Conservation (phyloP, 805 yeast genomes). For the Candida arabinofermentans region DNA sequence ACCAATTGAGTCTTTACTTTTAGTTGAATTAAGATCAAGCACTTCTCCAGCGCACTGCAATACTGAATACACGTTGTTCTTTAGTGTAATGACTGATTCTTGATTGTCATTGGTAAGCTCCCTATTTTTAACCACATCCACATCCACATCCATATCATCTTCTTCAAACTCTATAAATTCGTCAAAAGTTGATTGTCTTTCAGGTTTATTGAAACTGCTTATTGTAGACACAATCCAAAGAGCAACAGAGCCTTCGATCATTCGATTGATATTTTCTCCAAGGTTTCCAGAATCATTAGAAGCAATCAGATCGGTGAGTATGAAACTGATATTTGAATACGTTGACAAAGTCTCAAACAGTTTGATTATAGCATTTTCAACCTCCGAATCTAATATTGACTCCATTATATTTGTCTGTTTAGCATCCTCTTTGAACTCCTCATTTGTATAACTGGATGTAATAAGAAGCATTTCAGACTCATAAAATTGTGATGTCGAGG, state of each 20-base stretch:
- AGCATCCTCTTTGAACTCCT: constrained; percentile 6
- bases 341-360: constrained; percentile 8
- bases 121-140: constrained; percentile 7
- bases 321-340: not conserved
- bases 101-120: not conserved
- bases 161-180: constrained; percentile 23
- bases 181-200: constrained; percentile 7
- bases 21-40: constrained; percentile 33
- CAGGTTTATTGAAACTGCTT: constrained; percentile 6
- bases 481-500: constrained; percentile 8
- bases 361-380: constrained; percentile 15
- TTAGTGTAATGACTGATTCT: constrained; percentile 1
- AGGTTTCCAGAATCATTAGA: not conserved
- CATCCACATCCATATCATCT: constrained; percentile 13
- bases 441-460: constrained; percentile 15
- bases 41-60: constrained; percentile 41
- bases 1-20: constrained; percentile 7
- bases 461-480: constrained; percentile 21
- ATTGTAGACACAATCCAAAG: constrained; percentile 39
- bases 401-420: constrained; percentile 12
- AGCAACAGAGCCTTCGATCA: constrained; percentile 22
- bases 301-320: constrained; percentile 2
- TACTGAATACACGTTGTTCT: constrained; percentile 27
- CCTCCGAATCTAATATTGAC: constrained; percentile 18
- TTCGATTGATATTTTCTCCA: constrained; percentile 5